Percentiles rank a stretch among this genome's conserved stretches.
Evolutionary conservation across 805 yeast genomes (phyloP).

Genomic region (Starmerella roubikii): DNA sequence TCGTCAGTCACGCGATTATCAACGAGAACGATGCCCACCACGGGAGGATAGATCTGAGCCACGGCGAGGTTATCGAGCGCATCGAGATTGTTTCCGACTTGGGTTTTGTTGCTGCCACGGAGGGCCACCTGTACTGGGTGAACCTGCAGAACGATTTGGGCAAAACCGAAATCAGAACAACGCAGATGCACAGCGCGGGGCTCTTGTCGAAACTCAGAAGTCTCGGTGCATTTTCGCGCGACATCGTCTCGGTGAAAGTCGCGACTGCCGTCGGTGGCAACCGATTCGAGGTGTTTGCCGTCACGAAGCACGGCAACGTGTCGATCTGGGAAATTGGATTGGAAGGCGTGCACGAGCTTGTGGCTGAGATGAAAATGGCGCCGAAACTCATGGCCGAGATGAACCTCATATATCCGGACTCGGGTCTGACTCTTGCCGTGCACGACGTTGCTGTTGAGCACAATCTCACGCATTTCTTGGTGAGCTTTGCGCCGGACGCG

Average conservation of each 20-base stretch:
- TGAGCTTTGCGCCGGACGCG: conserved; percentile 31
- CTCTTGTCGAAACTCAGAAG: conserved; percentile 6
- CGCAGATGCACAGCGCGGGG: conserved; percentile 16
- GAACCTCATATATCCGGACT: conserved; percentile 38
- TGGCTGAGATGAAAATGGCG: conserved; percentile 29
- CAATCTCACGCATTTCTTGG: conserved; percentile 36
- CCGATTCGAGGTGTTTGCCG: conserved; percentile 31
- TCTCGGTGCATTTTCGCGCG: conserved; percentile 20
- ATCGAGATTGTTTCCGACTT: conserved; percentile 56
- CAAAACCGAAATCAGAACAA: conserved; percentile 31
- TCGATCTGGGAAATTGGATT: conserved; percentile 38
- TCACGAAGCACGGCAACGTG: conserved; percentile 35
- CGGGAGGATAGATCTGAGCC: conserved; percentile 22
- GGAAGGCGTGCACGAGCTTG: conserved; percentile 29
- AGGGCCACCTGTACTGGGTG: conserved; percentile 50
- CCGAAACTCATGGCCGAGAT: conserved; percentile 31
- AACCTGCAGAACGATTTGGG: conserved; percentile 57
- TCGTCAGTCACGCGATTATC: conserved; percentile 57
- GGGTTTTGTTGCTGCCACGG: conserved; percentile 58
- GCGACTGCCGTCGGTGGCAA: conserved; percentile 28
- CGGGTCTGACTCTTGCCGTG: conserved; percentile 37
- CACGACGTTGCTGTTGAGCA: conserved; percentile 47
- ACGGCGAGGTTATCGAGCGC: conserved; percentile 43
- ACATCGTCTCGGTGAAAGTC: conserved; percentile 45
- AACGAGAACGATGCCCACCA: conserved; percentile 23